A percentile compares a stretch with the other conserved stretches of the same genome.
Conservation (phyloP, 2,329 filamentous ascomycete genomes). For the Diaporthe sp. region DNA sequence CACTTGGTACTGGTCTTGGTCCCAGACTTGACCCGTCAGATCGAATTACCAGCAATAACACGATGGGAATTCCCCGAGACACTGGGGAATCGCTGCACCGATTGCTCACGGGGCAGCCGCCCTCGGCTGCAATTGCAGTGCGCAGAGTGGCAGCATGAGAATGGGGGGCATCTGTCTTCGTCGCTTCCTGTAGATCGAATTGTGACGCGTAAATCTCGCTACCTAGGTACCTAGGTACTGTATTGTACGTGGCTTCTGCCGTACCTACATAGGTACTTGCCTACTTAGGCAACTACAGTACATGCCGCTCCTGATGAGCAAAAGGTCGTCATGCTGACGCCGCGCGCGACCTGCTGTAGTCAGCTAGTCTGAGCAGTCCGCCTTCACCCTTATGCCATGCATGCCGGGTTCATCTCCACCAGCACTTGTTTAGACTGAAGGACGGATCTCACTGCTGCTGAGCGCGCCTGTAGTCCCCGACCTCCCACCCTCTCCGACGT, state of each 20-base stretch:
- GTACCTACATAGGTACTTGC: not conserved
- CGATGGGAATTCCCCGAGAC: constrained; percentile 32
- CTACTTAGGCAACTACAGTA: not conserved
- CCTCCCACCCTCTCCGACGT: constrained; percentile 23
- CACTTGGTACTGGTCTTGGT: not conserved
- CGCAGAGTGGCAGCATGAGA: not conserved
- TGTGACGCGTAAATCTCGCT: constrained; percentile 3
- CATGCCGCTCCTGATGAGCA: not conserved
- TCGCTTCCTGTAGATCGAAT: not conserved
- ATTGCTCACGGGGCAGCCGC: constrained; percentile 13
- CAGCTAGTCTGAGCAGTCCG: not conserved
- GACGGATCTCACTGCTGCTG: not conserved
- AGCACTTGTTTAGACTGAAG: constrained; percentile 9
- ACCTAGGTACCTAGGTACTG: not conserved
- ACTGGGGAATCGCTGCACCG: constrained; percentile 16
- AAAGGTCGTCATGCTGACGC: constrained; percentile 28
- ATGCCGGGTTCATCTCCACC: constrained; percentile 21
- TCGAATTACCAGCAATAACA: constrained; percentile 6
- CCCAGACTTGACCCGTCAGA: constrained; percentile 2
- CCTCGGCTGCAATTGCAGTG: not conserved
- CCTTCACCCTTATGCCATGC: constrained; percentile 21
- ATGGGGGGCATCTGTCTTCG: not conserved
- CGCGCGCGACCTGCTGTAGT: not conserved
- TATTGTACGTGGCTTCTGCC: not conserved
- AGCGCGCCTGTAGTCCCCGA: not conserved